Evolutionary conservation across 129 eudicot species (phyloP).

Genomic region (Artemisia argyi): DNA sequence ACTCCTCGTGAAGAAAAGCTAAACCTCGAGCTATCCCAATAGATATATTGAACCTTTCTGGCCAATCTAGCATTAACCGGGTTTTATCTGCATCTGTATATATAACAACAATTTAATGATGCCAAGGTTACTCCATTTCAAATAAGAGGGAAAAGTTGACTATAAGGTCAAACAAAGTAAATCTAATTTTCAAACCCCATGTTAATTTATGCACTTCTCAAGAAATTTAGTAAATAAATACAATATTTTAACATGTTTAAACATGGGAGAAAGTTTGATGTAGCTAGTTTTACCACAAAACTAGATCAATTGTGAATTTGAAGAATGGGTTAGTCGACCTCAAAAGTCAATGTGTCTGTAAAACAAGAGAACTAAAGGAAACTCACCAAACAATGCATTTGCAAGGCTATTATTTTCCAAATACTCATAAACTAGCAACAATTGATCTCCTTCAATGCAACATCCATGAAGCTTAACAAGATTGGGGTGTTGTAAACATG

Average conservation of each 20-base stretch:
- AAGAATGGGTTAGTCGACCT: not conserved
- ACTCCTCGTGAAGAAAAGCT: constrained; percentile 87
- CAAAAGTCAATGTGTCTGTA: constrained; percentile 13
- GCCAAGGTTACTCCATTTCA: no score
- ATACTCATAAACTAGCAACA: constrained; percentile 77
- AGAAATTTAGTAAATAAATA: not conserved
- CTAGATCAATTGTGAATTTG: not conserved
- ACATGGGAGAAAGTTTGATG: no score
- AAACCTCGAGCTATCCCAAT: constrained; percentile 79
- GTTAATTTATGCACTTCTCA: not conserved
- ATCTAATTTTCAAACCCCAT: not conserved
- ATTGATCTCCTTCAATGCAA: constrained; percentile 75
- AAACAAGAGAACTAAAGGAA: not conserved
- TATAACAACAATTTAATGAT: not conserved
- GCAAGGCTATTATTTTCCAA: constrained; percentile 90
- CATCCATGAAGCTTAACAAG: constrained; percentile 92
- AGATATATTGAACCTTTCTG: constrained; percentile 69
- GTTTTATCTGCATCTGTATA: constrained; percentile 39
- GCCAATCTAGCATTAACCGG: constrained; percentile 63
- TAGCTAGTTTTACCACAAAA: no score
- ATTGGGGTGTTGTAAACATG: constrained; percentile 83
- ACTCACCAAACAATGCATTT: constrained; percentile 63
- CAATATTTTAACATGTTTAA: not conserved
- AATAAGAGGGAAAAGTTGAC: not conserved
- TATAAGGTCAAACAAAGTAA: constrained; percentile 2